Evolutionary conservation across 495 filamentous ascomycete species (phyloP).

Genomic region (Hypoxylon lenormandii): DNA sequence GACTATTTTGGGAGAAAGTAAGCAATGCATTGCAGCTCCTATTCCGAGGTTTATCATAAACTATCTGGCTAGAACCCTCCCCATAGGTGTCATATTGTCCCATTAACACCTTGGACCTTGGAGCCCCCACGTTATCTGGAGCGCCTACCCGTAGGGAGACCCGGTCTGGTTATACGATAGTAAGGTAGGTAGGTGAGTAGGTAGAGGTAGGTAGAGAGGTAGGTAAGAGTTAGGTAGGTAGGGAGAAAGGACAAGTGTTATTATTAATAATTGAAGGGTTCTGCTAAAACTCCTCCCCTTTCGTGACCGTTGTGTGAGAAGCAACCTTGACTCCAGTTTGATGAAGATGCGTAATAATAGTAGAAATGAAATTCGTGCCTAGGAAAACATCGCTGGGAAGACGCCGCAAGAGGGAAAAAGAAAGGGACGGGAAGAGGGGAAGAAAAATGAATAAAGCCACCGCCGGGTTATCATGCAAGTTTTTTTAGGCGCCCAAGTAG

Average conservation of each 20-base stretch:
- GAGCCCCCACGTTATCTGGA: too few relatives aligned
- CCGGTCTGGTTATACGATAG: neutral
- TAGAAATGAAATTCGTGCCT: conserved; percentile 14
- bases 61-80: too few relatives aligned
- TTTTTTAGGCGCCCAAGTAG: conserved; percentile 44
- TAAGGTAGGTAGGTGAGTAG: neutral
- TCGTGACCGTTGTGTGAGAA: conserved; percentile 26
- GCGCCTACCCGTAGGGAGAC: too few relatives aligned
- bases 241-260: conserved; percentile 1
- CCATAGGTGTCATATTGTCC: too few relatives aligned
- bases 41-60: too few relatives aligned
- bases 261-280: conserved; percentile 19
- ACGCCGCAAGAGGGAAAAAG: too few relatives aligned
- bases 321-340: conserved; percentile 28
- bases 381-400: neutral
- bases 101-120: too few relatives aligned
- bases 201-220: too few relatives aligned
- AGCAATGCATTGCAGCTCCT: too few relatives aligned
- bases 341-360: conserved; percentile 20
- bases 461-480: conserved; percentile 15
- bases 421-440: too few relatives aligned
- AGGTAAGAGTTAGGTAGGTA: too few relatives aligned
- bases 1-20: too few relatives aligned
- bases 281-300: conserved; percentile 7
- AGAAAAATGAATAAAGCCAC: conserved; percentile 7